These are phyloP conservation scores for Thalassiosira livingstoniorum DNA, from an alignment of 352 stramenopile species.

Conservation along the genomic window DNA sequence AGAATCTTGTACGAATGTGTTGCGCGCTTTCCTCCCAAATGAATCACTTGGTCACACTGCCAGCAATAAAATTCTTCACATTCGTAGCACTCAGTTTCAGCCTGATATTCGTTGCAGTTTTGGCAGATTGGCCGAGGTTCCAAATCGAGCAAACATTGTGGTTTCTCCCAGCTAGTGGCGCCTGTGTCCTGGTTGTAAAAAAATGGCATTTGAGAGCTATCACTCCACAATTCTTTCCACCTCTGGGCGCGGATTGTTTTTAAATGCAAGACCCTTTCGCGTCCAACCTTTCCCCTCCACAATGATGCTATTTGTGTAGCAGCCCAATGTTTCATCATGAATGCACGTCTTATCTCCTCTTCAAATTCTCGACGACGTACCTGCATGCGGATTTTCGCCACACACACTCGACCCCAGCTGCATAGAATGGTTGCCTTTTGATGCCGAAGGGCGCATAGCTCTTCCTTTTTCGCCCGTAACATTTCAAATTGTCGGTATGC, in stretches of 20 bases:
- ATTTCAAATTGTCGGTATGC: constrained; percentile 39
- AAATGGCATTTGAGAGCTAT: constrained; percentile 84
- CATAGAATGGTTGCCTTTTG: constrained; percentile 54
- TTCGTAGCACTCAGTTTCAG: constrained; percentile 90
- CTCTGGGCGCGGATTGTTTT: constrained; percentile 85
- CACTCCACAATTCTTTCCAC: constrained; percentile 92
- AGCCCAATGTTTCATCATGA: constrained; percentile 84
- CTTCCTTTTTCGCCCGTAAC: constrained; percentile 35
- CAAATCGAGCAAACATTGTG: constrained; percentile 92
- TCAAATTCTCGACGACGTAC: constrained; percentile 53
- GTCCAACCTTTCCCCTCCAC: constrained; percentile 85
- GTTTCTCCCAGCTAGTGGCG: constrained; percentile 90
- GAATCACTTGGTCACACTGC: constrained; percentile 89
- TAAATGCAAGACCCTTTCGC: constrained; percentile 80
- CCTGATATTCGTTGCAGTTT: constrained; percentile 87
- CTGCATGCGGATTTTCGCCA: constrained; percentile 46
- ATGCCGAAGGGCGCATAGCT: constrained; percentile 26
- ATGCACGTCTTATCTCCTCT: constrained; percentile 66
- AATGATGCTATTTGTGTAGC: constrained; percentile 87
- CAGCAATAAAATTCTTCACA: constrained; percentile 92
- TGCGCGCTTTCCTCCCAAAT: constrained; percentile 87
- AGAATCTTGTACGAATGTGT: constrained; percentile 89
- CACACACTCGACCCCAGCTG: constrained; percentile 41
- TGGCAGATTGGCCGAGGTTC: constrained; percentile 89
- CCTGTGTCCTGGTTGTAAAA: constrained; percentile 92